These are phyloP conservation scores for Aspergillus pseudoglaucus DNA, from an alignment of 2,329 filamentous ascomycete genomes.

Conservation along the genomic window DNA sequence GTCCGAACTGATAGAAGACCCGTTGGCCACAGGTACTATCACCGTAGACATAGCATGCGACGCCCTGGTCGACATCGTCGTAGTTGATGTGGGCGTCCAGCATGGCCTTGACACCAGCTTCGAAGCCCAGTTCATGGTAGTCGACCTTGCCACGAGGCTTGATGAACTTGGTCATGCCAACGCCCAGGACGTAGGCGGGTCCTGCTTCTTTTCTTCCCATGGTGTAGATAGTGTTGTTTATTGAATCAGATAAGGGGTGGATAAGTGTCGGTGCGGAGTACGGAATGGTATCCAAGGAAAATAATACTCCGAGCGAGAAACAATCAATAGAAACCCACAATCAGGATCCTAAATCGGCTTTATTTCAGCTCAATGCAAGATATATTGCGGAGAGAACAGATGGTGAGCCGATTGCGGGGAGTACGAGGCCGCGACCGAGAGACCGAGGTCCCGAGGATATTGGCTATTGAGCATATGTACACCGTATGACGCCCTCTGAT, in stretches of 20 bases:
- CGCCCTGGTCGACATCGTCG: slow-evolving; percentile 88
- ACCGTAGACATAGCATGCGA: slow-evolving; percentile 98
- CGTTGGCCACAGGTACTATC: slow-evolving; percentile 92
- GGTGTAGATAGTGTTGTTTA: slow-evolving; percentile 15
- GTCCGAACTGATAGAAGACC: slow-evolving; percentile 98
- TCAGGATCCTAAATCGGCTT: too few species aligned
- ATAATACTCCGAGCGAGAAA: too few species aligned
- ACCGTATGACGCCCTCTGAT: too few species aligned
- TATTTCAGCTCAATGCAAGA: too few species aligned
- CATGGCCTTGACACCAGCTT: slow-evolving; percentile 84
- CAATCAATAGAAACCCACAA: too few species aligned
- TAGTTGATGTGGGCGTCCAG: slow-evolving; percentile 75
- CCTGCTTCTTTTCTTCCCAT: slow-evolving; percentile 48
- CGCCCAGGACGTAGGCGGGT: slow-evolving; percentile 81
- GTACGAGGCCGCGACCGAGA: too few species aligned
- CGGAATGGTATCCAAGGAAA: too few species aligned
- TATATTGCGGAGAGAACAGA: too few species aligned
- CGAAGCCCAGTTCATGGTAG: slow-evolving; percentile 90
- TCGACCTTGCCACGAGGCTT: slow-evolving; percentile 91
- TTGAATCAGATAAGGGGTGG: background rate
- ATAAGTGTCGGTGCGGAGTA: background rate
- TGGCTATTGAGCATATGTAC: too few species aligned
- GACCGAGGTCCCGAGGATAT: too few species aligned
- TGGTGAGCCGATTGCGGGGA: too few species aligned
- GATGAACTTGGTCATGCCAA: slow-evolving; percentile 99